phyloP scores from a whole-genome alignment of 805 yeast species.

The Wickerhamomyces tratensis region DNA sequence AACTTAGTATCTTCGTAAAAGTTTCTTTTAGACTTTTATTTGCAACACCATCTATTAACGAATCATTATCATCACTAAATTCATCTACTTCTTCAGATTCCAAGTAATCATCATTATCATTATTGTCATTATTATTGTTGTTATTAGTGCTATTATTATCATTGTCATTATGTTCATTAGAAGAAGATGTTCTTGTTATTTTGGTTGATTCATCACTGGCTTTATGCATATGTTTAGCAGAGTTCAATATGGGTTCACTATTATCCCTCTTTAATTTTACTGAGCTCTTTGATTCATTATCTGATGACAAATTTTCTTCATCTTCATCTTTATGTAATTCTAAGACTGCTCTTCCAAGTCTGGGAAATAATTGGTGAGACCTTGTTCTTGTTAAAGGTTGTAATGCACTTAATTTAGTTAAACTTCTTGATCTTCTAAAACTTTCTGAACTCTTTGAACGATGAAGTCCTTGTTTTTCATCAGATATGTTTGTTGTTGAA shows the following conservation, averaged over 20 bases:
- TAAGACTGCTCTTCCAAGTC: too few relatives aligned
- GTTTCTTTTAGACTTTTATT: not conserved
- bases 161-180: too few relatives aligned
- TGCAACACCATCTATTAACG: conserved; percentile 1
- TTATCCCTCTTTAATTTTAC: too few relatives aligned
- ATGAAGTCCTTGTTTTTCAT: conserved; percentile 1
- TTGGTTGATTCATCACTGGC: too few relatives aligned
- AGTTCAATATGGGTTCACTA: too few relatives aligned
- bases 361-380: conserved; percentile 8
- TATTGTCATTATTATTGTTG: conserved; percentile 1
- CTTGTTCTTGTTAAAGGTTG: conserved; percentile 15
- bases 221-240: too few relatives aligned
- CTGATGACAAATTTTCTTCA: not conserved
- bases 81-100: conserved; percentile 17
- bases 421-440: conserved; percentile 10
- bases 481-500: conserved; percentile 10
- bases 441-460: conserved; percentile 17
- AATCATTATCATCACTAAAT: conserved; percentile 13
- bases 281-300: not conserved
- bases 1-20: conserved; percentile 4
- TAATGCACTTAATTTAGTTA: conserved; percentile 12
- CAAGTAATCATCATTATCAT: conserved; percentile 5
- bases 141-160: too few relatives aligned
- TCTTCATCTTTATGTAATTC: conserved; percentile 1
- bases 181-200: too few relatives aligned